Evolutionary conservation across 2,329 filamentous ascomycete genomes (phyloP).

Genomic region (Leptographium lundbergii): DNA sequence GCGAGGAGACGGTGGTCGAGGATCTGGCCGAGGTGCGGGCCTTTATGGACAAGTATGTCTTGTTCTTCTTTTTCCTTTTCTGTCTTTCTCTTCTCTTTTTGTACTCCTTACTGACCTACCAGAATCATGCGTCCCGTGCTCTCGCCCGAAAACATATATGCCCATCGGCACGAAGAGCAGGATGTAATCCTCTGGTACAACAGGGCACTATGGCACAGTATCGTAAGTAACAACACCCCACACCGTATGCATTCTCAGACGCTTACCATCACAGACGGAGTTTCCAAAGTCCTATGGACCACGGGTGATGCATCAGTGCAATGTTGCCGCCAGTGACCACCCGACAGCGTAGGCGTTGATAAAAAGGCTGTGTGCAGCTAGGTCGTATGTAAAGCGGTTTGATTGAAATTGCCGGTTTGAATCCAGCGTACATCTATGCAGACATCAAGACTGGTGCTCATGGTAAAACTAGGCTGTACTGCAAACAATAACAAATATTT

Average conservation of each 20-base stretch:
- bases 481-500: neutral
- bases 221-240: slow-evolving; percentile 14
- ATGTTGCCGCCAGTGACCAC: slow-evolving; percentile 16
- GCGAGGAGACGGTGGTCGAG: slow-evolving; percentile 13
- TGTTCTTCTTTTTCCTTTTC: neutral
- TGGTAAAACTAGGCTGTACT: no score
- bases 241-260: neutral
- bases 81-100: neutral
- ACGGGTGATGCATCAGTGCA: slow-evolving; percentile 26
- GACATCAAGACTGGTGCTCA: neutral
- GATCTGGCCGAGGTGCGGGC: slow-evolving; percentile 18
- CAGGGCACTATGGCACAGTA: slow-evolving; percentile 25
- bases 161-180: slow-evolving; percentile 22
- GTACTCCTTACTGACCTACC: neutral
- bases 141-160: slow-evolving; percentile 21
- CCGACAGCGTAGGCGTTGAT: slow-evolving; percentile 1
- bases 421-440: no score
- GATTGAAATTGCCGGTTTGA: no score
- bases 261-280: slow-evolving; percentile 13
- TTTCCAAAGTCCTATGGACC: slow-evolving; percentile 25
- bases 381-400: no score
- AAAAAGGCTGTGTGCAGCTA: no score
- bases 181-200: slow-evolving; percentile 27
- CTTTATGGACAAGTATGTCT: slow-evolving; percentile 18
- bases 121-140: slow-evolving; percentile 21